A percentile compares a stretch with the other conserved stretches of the same genome.
These are phyloP conservation scores for Pythium phragmitis DNA, from an alignment of 352 stramenopile genomes.

Conservation along the genomic window DNA sequence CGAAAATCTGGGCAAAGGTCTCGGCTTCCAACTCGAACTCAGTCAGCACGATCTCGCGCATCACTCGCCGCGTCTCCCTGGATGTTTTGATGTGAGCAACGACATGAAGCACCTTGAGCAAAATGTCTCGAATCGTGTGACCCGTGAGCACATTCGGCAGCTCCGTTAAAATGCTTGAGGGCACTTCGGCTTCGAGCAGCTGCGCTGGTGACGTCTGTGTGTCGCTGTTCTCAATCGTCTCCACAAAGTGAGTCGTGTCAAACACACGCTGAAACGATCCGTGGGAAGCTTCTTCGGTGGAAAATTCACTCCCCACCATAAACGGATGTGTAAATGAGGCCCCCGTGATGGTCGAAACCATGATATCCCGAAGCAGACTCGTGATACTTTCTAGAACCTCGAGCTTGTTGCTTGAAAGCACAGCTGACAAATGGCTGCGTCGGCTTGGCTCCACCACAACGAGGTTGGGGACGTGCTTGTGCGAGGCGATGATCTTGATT, in stretches of 20 bases:
- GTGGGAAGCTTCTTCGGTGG: not conserved
- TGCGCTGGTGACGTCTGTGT: not conserved
- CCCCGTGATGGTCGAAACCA: conserved; percentile 64
- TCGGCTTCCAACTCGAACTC: conserved; percentile 44
- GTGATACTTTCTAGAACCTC: conserved; percentile 58
- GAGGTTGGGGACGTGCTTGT: conserved; percentile 48
- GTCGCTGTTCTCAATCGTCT: conserved; percentile 3
- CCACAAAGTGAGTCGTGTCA: conserved; percentile 11
- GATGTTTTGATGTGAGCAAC: conserved; percentile 71
- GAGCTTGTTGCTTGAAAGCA: conserved; percentile 46
- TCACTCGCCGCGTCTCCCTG: conserved; percentile 36
- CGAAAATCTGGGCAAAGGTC: conserved; percentile 46
- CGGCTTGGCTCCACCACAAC: conserved; percentile 47
- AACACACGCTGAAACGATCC: conserved; percentile 22
- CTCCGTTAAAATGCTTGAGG: conserved; percentile 54
- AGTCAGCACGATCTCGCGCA: conserved; percentile 47
- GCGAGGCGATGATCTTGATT: conserved; percentile 36
- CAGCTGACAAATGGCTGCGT: conserved; percentile 32
- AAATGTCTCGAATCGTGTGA: conserved; percentile 62
- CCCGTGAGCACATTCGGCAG: conserved; percentile 59
- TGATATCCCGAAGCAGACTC: conserved; percentile 56
- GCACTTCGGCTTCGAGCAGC: conserved; percentile 1
- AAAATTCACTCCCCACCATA: conserved; percentile 16
- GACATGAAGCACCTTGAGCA: conserved; percentile 65
- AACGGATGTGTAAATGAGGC: conserved; percentile 15